Conservation (phyloP, 148 eudicot species). For the Rhododendron kiyosumense region DNA sequence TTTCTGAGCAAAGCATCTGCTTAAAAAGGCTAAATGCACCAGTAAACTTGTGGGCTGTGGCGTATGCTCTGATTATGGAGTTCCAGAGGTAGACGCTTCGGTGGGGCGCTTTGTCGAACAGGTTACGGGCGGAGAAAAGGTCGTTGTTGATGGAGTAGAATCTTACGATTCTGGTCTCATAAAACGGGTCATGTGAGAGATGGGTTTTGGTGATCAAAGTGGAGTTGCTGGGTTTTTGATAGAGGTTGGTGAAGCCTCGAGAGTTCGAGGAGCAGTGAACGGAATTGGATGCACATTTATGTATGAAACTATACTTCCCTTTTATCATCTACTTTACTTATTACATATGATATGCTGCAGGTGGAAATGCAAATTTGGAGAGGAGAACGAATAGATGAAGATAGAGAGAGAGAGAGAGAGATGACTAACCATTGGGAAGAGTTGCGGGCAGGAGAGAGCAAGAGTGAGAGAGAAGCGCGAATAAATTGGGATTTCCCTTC, state of each 20-base stretch:
- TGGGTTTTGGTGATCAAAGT: constrained; percentile 54
- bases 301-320: background rate
- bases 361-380: background rate
- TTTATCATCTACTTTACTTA: no score
- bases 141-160: constrained; percentile 58
- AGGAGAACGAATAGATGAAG: no score
- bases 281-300: constrained; percentile 35
- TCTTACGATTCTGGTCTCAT: constrained; percentile 54
- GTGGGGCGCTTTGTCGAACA: no score
- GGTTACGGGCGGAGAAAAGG: no score
- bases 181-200: constrained; percentile 69
- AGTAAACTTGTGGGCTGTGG: constrained; percentile 35
- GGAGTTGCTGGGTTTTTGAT: constrained; percentile 53
- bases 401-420: no score
- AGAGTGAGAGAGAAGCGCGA: no score
- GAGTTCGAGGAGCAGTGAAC: constrained; percentile 41
- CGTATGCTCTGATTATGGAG: no score
- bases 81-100: no score
- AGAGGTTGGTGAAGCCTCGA: constrained; percentile 44
- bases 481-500: no score
- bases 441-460: no score
- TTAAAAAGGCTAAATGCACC: constrained; percentile 45
- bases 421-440: no score
- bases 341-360: background rate
- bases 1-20: constrained; percentile 40